phyloP scores from a whole-genome alignment of 176 grass and related monocot genomes.

The Leersia perrieri region DNA sequence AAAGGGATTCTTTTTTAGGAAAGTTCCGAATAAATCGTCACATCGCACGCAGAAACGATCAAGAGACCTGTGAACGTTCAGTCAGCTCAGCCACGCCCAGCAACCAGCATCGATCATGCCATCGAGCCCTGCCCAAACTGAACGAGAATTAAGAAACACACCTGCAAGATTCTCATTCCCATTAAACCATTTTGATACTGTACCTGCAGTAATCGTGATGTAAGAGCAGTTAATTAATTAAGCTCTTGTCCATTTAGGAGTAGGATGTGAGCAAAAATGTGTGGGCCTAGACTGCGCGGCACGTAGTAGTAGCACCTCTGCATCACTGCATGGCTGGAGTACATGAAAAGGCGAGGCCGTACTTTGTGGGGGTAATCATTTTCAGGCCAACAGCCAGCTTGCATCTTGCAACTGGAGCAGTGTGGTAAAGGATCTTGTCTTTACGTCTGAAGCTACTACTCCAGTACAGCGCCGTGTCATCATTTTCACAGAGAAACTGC shows the following conservation, averaged over 20 bases:
- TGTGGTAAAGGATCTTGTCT: conserved; percentile 21
- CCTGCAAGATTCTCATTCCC: neutral
- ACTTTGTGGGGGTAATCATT: neutral
- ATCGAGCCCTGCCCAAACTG: neutral
- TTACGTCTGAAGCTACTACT: neutral
- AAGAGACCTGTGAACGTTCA: conserved; percentile 9
- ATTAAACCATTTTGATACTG: neutral
- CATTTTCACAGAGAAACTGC: neutral
- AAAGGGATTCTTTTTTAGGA: neutral
- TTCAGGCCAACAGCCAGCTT: conserved; percentile 5
- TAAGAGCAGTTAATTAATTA: neutral
- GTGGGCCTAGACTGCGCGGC: neutral
- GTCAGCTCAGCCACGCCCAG: conserved; percentile 3
- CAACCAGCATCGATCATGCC: neutral
- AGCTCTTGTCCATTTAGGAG: neutral
- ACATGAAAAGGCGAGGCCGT: neutral
- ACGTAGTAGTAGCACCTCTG: neutral
- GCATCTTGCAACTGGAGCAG: neutral
- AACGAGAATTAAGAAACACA: neutral
- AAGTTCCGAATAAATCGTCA: neutral
- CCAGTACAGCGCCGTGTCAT: neutral
- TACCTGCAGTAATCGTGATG: neutral
- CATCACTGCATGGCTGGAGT: neutral
- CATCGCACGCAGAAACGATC: neutral
- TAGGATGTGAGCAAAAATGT: neutral